Base-by-base conservation (phyloP, 225 moss, liverwort and hornwort species). In the Straminergon stramineum region DNA sequence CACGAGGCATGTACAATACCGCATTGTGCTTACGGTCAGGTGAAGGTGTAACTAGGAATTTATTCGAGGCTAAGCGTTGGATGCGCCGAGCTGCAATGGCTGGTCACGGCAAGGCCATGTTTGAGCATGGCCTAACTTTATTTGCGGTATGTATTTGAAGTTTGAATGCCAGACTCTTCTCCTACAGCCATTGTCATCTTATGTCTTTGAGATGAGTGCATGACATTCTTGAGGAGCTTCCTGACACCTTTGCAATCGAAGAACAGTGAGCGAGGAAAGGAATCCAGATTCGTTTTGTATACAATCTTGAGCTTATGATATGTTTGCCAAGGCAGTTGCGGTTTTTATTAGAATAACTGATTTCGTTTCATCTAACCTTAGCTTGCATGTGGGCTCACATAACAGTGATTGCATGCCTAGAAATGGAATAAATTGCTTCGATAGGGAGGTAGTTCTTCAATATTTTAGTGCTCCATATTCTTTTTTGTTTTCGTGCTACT, bases 21-120 rank as follows among this genome's bases (percentile, higher is more conserved):
- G 95, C 97, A 57, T 77, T 96, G 91, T 97, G 96, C 87, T 97
- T 94, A 70, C 90, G 91, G 63, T 88, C 91, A 62, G 96, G 96
- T 60, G 94, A 95, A 89, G 97, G 96, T 86, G 85, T 93, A 48
- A 53, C 52, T 71, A 89, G 91, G 61, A 93, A 94, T 92, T 88
- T 88, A 71, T 90, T 85, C 30, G 94, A 97, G 92, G 94, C 95
- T 41, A 95, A 94, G 90, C 94, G 94, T 90, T 97, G 97, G 97
- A 97, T 97, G 97, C 91, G 92, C 70, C 92, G 94, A 85, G 95
- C 97, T 91, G 96, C 96, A 73, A 92, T 94, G 94, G 93, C 91
- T 79, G 97, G 97, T 82, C 97, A 95, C 88, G 89, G 92, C 58
- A 96, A 96, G 90, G 97, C 97, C 85, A 96, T 96, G 91, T 95